phyloP scores from a whole-genome alignment of 176 grass and related monocot species.

The Cocos nucifera region DNA sequence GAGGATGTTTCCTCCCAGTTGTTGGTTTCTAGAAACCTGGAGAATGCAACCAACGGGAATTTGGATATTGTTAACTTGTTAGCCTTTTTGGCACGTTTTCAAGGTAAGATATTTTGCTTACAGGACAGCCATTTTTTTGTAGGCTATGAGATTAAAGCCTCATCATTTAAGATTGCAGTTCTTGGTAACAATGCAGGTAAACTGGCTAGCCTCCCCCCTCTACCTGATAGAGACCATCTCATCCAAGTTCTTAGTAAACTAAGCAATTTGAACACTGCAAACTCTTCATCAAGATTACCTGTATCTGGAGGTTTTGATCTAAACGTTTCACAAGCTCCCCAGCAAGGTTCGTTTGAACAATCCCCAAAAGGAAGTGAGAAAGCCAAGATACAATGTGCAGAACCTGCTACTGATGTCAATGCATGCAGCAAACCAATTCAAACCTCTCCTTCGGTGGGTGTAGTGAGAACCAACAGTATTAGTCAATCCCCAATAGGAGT shows the following conservation, averaged over 20 bases:
- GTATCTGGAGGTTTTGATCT: conserved; percentile 64
- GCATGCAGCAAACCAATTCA: conserved; percentile 31
- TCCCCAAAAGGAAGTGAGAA: conserved; percentile 27
- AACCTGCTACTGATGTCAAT: conserved; percentile 38
- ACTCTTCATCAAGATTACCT: conserved; percentile 39
- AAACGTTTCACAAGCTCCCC: conserved; percentile 47
- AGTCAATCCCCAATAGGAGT: conserved; percentile 22
- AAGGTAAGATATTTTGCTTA: conserved; percentile 32
- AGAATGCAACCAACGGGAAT: conserved; percentile 51
- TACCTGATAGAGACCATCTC: conserved; percentile 62
- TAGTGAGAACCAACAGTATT: conserved; percentile 13
- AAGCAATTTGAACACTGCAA: conserved; percentile 52
- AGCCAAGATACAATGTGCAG: conserved; percentile 48
- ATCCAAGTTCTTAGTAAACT: conserved; percentile 79
- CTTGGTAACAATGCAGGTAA: conserved; percentile 51
- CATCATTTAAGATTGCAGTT: conserved; percentile 7
- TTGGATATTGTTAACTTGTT: conserved; percentile 87
- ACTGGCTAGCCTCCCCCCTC: conserved; percentile 30
- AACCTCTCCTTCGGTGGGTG: conserved; percentile 26
- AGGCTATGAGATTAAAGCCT: neutral
- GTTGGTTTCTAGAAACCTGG: conserved; percentile 70
- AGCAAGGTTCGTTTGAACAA: conserved; percentile 41
- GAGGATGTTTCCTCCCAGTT: conserved; percentile 70
- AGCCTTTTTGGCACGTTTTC: conserved; percentile 59
- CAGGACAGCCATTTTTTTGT: too few species aligned